Evolutionary conservation across 352 stramenopile species (phyloP), one percentile per base, ranked within the genome.

Genomic region (Phytophthora ohioensis): DNA sequence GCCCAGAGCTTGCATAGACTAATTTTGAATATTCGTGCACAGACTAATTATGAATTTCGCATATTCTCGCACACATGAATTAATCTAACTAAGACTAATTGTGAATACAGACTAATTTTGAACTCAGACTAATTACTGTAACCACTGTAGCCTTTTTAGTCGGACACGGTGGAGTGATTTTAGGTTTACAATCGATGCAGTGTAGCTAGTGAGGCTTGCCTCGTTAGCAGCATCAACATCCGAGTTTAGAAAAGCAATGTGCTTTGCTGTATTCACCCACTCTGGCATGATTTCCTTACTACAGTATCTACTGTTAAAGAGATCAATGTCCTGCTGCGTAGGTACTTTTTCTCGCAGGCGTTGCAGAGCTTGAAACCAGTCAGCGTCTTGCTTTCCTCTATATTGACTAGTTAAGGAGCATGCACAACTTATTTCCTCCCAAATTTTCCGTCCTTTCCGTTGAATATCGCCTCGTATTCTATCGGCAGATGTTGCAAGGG

Each of bases 201-300:
- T 17, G 10, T 15, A 15, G 0, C 5, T 32, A 31, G 30, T 1
- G 2, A 64, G 6, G 36, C 17, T 57, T 9, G 13, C 5, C 4
- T 31, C 36, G 21, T 64, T 64, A n/a, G 57, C 35, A 13, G 17
- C 45, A 41, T 46, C 15, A 9, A 64, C 57, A 11, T 64, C 57
- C 7, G 43, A 42, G 17, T 63, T 63, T 5, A 45, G 15, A 21
- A 43, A 45, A 4, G 42, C 43, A 13, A 63, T 63, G n/a, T 63
- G 42, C 32, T 63, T 63, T 9, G 43, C 42, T 6, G 12, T 35
- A 13, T 46, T 2, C 11, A 45, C 32, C 56, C 56, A 63, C 4
- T 15, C 5, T 2, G 56, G 31, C 54, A 63, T 63, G 4, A 39
- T 34, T 8, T 31, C 38, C 46, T 34, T 11, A 5, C 11, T 41